Evolutionary conservation across 2,329 filamentous ascomycete genomes (phyloP).

Genomic region (Exophiala oligosperma): DNA sequence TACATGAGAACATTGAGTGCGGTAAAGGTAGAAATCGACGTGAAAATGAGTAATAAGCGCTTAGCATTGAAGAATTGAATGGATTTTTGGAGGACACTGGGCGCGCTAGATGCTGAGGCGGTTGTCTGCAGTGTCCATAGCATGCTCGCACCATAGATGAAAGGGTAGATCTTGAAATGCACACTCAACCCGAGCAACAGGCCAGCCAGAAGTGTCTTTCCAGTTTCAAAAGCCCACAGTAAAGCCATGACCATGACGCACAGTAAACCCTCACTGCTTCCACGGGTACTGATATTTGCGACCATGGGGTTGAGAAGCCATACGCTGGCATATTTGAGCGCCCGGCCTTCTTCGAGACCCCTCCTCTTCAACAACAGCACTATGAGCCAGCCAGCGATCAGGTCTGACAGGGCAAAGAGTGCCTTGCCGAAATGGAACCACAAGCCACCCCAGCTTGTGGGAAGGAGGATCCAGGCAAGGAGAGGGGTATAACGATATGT

Average conservation of each 20-base stretch:
- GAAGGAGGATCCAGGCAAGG: conserved; percentile 85
- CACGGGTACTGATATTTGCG: conserved; percentile 90
- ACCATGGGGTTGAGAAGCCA: conserved; percentile 99
- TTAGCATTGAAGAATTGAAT: conserved; percentile 39
- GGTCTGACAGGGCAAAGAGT: conserved; percentile 79
- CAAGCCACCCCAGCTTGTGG: conserved; percentile 63
- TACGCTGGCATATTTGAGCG: conserved; percentile 76
- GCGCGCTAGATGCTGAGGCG: conserved; percentile 1
- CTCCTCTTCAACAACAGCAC: conserved; percentile 52
- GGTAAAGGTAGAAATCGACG: conserved; percentile 72
- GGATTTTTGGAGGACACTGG: conserved; percentile 24
- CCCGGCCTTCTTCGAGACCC: conserved; percentile 53
- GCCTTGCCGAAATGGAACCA: conserved; percentile 86
- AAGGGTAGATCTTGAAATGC: conserved; percentile 98
- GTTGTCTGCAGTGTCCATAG: conserved; percentile 41
- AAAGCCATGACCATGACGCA: conserved; percentile 81
- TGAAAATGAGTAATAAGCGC: conserved; percentile 44
- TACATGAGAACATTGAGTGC: conserved; percentile 79
- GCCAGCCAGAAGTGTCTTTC: conserved; percentile 66
- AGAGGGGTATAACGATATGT: conserved; percentile 97
- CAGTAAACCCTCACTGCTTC: conserved; percentile 87
- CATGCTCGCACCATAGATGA: conserved; percentile 76
- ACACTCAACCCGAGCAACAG: conserved; percentile 77
- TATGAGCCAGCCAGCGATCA: conserved; percentile 81
- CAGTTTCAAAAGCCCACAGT: conserved; percentile 75